phyloP scores from a whole-genome alignment of 2,329 filamentous ascomycete species.

The Emergomyces pasteurianus region DNA sequence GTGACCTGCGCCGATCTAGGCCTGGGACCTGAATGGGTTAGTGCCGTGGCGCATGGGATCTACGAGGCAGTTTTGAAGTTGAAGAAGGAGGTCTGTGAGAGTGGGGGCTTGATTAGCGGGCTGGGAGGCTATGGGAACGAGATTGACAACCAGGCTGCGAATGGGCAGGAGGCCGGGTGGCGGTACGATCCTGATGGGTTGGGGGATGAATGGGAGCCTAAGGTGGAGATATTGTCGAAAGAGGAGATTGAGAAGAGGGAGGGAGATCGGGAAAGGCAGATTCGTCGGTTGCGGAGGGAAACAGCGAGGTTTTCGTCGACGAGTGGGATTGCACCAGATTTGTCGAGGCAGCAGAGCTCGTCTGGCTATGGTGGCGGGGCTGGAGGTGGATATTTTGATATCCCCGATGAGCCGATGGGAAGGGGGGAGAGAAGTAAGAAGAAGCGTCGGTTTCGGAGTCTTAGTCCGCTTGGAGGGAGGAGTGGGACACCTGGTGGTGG shows the following conservation, averaged over 20 bases:
- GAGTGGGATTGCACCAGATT: conserved; percentile 65
- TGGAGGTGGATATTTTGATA: conserved; percentile 40
- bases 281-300: conserved; percentile 74
- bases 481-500: conserved; percentile 57
- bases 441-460: conserved; percentile 79
- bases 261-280: conserved; percentile 82
- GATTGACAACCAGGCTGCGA: conserved; percentile 78
- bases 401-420: conserved; percentile 64
- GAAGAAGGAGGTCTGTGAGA: conserved; percentile 94
- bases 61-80: conserved; percentile 86
- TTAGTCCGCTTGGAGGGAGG: conserved; percentile 61
- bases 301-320: conserved; percentile 86
- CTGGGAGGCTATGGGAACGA: conserved; percentile 56
- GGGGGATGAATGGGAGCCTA: conserved; percentile 72
- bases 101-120: conserved; percentile 69
- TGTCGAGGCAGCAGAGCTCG: conserved; percentile 43
- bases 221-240: conserved; percentile 70
- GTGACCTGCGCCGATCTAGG: conserved; percentile 88
- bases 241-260: conserved; percentile 98
- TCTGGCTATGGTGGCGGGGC: conserved; percentile 25
- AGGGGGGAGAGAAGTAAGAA: conserved; percentile 89
- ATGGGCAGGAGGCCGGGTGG: conserved; percentile 80
- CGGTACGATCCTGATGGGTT: conserved; percentile 87
- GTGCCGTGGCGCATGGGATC: conserved; percentile 88
- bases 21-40: conserved; percentile 82